These are phyloP conservation scores for Apiosordaria backusii DNA, from an alignment of 495 filamentous ascomycete genomes.

Conservation along the genomic window DNA sequence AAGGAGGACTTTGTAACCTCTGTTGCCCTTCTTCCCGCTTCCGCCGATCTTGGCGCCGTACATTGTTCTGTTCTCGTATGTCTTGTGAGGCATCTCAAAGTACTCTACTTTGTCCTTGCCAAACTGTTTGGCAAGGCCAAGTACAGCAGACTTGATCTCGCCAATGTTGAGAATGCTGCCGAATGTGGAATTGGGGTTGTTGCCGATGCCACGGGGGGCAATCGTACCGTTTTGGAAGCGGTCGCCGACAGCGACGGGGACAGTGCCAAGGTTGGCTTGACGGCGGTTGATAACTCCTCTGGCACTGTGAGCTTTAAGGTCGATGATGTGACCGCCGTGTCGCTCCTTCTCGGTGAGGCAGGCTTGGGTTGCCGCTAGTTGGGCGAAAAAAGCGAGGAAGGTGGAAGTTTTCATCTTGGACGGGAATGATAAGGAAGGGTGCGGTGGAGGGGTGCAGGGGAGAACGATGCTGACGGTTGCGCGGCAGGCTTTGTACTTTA, in stretches of 20 bases:
- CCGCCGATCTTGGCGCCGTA: constrained; percentile 13
- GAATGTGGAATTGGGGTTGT: constrained; percentile 16
- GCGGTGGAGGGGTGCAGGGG: neutral
- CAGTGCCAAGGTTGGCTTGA: constrained; percentile 2
- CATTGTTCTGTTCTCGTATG: constrained; percentile 17
- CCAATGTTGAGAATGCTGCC: constrained; percentile 12
- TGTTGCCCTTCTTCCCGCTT: neutral
- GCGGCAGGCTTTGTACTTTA: no score
- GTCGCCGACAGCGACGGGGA: constrained; percentile 16
- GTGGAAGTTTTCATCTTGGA: neutral
- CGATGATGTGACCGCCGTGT: neutral
- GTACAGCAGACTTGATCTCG: constrained; percentile 18
- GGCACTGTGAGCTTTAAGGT: neutral
- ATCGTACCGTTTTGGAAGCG: constrained; percentile 20
- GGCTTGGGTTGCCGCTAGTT: neutral
- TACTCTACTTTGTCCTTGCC: constrained; percentile 2
- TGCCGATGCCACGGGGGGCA: constrained; percentile 14
- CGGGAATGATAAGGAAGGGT: neutral
- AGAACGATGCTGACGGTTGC: neutral
- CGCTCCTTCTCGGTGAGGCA: constrained; percentile 1
- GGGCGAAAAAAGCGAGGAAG: neutral
- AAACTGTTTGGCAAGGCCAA: constrained; percentile 12
- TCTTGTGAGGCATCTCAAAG: constrained; percentile 17
- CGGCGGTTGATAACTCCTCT: neutral
- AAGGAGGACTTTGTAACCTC: constrained; percentile 9